Percentiles rank a stretch among this genome's conserved stretches.
phyloP scores from a whole-genome alignment of 495 filamentous ascomycete genomes.

The Penicillium verhagenii region DNA sequence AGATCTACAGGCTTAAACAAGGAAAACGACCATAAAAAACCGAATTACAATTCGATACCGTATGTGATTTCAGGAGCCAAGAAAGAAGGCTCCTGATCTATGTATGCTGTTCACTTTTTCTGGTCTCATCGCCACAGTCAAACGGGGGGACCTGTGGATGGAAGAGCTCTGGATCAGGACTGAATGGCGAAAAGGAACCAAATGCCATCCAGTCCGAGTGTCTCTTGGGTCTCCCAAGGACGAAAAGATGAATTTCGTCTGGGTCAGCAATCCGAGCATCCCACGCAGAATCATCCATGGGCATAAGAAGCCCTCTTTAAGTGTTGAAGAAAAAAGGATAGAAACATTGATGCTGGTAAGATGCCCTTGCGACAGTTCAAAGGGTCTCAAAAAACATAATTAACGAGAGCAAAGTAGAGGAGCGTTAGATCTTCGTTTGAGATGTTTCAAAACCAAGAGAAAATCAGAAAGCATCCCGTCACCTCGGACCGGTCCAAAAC shows the following conservation, averaged over 20 bases:
- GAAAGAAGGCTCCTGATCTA: constrained; percentile 13
- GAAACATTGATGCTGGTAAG: constrained; percentile 2
- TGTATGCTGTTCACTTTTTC: constrained; percentile 33
- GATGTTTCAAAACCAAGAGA: background rate
- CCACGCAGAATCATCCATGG: background rate
- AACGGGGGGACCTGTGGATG: constrained; percentile 17
- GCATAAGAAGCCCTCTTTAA: background rate
- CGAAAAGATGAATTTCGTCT: constrained; percentile 1
- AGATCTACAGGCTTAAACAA: no score
- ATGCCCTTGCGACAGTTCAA: background rate
- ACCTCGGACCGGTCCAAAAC: constrained; percentile 1
- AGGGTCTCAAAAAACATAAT: background rate
- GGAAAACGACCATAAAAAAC: background rate
- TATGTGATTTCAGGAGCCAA: constrained; percentile 24
- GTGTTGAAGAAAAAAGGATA: no score
- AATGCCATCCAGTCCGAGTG: constrained; percentile 34
- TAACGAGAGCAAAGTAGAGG: constrained; percentile 1
- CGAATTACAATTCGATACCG: constrained; percentile 19
- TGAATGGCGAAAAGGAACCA: constrained; percentile 37
- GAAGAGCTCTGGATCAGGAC: constrained; percentile 26
- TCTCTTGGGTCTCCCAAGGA: constrained; percentile 17
- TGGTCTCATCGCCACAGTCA: constrained; percentile 27
- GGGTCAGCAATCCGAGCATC: background rate
- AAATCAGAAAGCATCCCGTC: background rate
- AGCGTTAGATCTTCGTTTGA: background rate